phyloP scores from a whole-genome alignment of 2,329 filamentous ascomycete species.

The Didymella pinodella region DNA sequence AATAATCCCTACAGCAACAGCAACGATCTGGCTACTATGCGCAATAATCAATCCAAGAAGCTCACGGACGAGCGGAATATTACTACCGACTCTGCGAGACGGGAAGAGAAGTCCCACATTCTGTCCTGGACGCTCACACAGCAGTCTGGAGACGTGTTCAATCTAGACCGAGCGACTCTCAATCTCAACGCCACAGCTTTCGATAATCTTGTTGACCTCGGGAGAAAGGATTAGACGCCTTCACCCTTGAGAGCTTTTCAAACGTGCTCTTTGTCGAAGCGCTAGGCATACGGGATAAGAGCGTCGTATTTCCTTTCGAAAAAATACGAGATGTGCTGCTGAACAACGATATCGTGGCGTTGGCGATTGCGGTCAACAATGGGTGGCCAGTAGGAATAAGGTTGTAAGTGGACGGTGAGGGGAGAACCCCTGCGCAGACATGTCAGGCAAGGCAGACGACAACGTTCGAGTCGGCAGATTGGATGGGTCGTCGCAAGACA shows the following conservation, averaged over 20 bases:
- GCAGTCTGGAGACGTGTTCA: slow-evolving; percentile 44
- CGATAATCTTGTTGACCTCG: slow-evolving; percentile 38
- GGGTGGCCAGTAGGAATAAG: slow-evolving; percentile 41
- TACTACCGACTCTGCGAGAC: slow-evolving; percentile 27
- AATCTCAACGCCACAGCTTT: slow-evolving; percentile 43
- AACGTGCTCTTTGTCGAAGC: slow-evolving; percentile 50
- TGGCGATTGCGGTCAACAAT: slow-evolving; percentile 51
- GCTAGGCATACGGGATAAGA: slow-evolving; percentile 44
- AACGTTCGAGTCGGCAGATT: background rate
- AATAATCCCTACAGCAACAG: slow-evolving; percentile 51
- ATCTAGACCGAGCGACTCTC: slow-evolving; percentile 45
- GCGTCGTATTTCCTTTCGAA: slow-evolving; percentile 42
- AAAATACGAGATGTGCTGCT: slow-evolving; percentile 32
- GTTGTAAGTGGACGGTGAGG: slow-evolving; percentile 33
- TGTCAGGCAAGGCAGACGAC: background rate
- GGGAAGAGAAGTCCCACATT: slow-evolving; percentile 47
- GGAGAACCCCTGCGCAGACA: background rate
- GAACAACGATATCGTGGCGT: slow-evolving; percentile 41
- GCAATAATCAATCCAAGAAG: slow-evolving; percentile 50
- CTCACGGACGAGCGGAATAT: slow-evolving; percentile 43
- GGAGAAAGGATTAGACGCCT: slow-evolving; percentile 42
- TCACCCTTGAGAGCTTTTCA: slow-evolving; percentile 45
- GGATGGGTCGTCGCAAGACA: background rate
- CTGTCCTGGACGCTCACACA: slow-evolving; percentile 51
- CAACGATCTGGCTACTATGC: slow-evolving; percentile 43